Evolutionary conservation across 768 basidiomycete genomes (phyloP).

Genomic region (Kwoniella botswanensis): DNA sequence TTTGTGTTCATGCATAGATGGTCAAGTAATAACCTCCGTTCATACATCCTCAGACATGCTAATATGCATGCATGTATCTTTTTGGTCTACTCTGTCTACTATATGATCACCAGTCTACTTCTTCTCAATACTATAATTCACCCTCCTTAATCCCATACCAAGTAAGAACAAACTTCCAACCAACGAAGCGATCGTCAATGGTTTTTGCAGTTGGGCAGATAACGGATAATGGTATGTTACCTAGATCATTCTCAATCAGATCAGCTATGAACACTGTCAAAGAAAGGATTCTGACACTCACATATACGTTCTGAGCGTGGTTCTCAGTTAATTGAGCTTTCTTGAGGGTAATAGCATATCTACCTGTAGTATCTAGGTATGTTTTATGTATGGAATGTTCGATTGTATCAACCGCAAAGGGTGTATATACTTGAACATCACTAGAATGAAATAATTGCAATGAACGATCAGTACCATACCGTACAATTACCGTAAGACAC

Average conservation of each 20-base stretch:
- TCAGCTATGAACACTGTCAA: neutral
- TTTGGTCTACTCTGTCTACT: neutral
- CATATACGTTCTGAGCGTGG: constrained; percentile 80
- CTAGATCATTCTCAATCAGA: constrained; percentile 60
- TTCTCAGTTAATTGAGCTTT: constrained; percentile 78
- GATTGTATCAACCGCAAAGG: constrained; percentile 75
- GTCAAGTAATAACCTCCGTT: neutral
- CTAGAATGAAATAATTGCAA: constrained; percentile 59
- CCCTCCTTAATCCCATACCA: constrained; percentile 61
- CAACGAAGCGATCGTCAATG: constrained; percentile 71
- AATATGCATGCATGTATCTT: constrained; percentile 18
- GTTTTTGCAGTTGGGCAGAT: constrained; percentile 84
- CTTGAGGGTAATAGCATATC: constrained; percentile 74
- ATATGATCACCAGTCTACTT: constrained; percentile 21
- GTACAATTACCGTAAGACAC: constrained; percentile 10
- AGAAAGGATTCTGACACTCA: constrained; percentile 60
- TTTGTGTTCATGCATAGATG: too few relatives aligned
- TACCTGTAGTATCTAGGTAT: constrained; percentile 89
- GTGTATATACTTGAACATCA: constrained; percentile 74
- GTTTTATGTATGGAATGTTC: constrained; percentile 72
- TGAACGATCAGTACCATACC: neutral
- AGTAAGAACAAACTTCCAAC: constrained; percentile 54
- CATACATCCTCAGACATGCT: neutral
- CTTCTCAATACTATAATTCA: constrained; percentile 63
- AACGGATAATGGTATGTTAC: constrained; percentile 84